Evolutionary conservation across 768 basidiomycete genomes (phyloP).

Genomic region (Termitomyces sp.): DNA sequence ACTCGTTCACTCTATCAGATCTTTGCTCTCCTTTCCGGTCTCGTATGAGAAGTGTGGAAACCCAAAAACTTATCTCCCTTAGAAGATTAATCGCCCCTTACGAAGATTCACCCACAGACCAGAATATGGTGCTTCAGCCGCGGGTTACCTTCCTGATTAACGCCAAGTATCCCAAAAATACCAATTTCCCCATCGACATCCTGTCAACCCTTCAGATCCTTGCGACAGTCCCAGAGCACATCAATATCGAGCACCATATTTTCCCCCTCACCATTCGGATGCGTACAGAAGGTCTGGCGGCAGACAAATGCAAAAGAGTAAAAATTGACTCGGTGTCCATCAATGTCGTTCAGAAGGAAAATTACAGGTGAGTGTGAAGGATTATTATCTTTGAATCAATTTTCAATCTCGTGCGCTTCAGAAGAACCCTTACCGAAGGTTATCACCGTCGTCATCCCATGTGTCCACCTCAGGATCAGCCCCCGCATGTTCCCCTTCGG

Average conservation of each 20-base stretch:
- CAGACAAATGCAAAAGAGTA: slow-evolving; percentile 48
- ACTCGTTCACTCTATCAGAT: slow-evolving; percentile 43
- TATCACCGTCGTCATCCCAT: slow-evolving; percentile 50
- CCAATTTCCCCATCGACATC: slow-evolving; percentile 46
- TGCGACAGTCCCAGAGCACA: slow-evolving; percentile 55
- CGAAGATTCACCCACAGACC: not conserved
- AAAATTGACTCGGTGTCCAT: slow-evolving; percentile 53
- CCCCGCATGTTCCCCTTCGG: slow-evolving; percentile 57
- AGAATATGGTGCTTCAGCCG: slow-evolving; percentile 47
- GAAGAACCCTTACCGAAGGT: slow-evolving; percentile 35
- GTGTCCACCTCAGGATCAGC: slow-evolving; percentile 54
- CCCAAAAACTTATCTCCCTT: slow-evolving; percentile 22
- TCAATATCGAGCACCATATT: slow-evolving; percentile 39
- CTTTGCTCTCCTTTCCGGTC: slow-evolving; percentile 57
- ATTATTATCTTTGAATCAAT: not conserved
- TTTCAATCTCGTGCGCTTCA: slow-evolving; percentile 18
- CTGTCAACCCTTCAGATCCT: slow-evolving; percentile 63
- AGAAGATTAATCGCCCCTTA: not conserved
- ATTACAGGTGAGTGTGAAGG: slow-evolving; percentile 50
- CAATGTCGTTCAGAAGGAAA: slow-evolving; percentile 61
- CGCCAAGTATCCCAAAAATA: slow-evolving; percentile 22
- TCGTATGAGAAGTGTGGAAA: slow-evolving; percentile 35
- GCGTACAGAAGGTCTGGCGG: slow-evolving; percentile 48
- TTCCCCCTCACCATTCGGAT: slow-evolving; percentile 60
- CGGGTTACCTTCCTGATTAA: slow-evolving; percentile 45